These are phyloP conservation scores for Candida insectorum DNA, from an alignment of 805 yeast genomes.

Conservation along the genomic window DNA sequence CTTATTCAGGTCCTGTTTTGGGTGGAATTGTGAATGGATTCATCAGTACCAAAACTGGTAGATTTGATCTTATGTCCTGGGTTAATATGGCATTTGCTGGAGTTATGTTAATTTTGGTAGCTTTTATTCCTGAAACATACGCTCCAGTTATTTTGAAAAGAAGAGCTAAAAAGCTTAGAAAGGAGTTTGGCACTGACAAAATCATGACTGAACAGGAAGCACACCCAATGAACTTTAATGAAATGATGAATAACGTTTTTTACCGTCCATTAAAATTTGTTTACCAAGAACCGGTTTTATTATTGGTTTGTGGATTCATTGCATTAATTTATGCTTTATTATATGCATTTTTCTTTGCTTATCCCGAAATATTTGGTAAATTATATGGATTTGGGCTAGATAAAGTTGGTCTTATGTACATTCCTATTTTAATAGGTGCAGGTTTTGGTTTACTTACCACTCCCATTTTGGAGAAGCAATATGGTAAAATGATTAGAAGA, in stretches of 20 bases:
- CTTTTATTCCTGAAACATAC: constrained; percentile 83
- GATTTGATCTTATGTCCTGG: constrained; percentile 77
- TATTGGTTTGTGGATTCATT: constrained; percentile 78
- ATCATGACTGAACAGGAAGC: constrained; percentile 95
- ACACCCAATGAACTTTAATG: constrained; percentile 63
- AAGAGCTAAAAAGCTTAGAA: constrained; percentile 64
- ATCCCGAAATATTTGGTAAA: constrained; percentile 81
- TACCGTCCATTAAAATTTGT: constrained; percentile 77
- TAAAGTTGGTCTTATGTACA: constrained; percentile 78
- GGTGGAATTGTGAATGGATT: constrained; percentile 90
- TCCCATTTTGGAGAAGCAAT: constrained; percentile 64
- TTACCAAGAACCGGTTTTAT: constrained; percentile 80
- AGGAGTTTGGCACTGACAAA: constrained; percentile 75
- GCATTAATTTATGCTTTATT: constrained; percentile 86
- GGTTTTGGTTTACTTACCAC: constrained; percentile 69
- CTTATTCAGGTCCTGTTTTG: constrained; percentile 88
- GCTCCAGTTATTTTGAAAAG: constrained; percentile 74
- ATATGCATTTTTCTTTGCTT: constrained; percentile 93
- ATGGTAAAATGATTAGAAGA: constrained; percentile 46
- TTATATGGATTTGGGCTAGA: constrained; percentile 78
- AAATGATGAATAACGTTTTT: constrained; percentile 69
- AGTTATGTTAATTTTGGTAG: constrained; percentile 64
- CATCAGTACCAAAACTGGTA: constrained; percentile 65
- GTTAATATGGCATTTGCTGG: constrained; percentile 92
- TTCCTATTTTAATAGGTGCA: constrained; percentile 90